These are phyloP conservation scores for Silene uniflora DNA, from an alignment of 148 eudicot genomes.

Conservation along the genomic window DNA sequence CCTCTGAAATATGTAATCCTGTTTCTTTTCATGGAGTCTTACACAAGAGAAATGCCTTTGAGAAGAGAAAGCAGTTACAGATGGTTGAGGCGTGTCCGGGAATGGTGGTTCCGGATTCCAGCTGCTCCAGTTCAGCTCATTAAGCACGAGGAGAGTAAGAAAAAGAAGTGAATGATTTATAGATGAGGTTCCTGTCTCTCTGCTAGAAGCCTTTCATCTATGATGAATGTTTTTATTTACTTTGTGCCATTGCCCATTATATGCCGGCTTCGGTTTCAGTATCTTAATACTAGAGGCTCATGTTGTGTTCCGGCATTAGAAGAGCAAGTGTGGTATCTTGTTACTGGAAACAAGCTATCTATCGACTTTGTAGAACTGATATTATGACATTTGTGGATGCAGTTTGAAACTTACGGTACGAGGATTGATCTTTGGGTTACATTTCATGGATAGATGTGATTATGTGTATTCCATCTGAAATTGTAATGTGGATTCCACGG, in stretches of 20 bases:
- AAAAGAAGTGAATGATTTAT: conserved; percentile 40
- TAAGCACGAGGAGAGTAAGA: conserved; percentile 54
- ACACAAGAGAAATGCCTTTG: conserved; percentile 73
- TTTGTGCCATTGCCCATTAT: not conserved
- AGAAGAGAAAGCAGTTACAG: conserved; percentile 54
- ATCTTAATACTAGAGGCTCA: not conserved
- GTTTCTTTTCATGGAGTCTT: conserved; percentile 43
- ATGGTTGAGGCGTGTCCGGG: conserved; percentile 59
- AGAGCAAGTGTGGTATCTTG: too few species aligned
- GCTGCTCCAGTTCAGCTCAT: conserved; percentile 81
- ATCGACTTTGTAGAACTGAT: not conserved
- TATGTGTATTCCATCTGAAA: too few species aligned
- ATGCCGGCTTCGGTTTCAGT: not conserved
- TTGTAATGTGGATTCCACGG: not conserved
- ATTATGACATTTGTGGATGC: not conserved
- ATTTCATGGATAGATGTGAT: not conserved
- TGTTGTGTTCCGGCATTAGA: too few species aligned
- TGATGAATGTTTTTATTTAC: too few species aligned
- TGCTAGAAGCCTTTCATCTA: too few species aligned
- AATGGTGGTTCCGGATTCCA: conserved; percentile 85
- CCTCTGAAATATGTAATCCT: conserved; percentile 45
- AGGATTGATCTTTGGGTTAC: not conserved
- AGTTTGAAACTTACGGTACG: not conserved
- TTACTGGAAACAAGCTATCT: not conserved
- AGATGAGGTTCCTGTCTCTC: too few species aligned